Percentiles rank a stretch among this genome's conserved stretches.
Conservation (phyloP, 225 moss, liverwort and hornwort species). For the Neckera pumila region DNA sequence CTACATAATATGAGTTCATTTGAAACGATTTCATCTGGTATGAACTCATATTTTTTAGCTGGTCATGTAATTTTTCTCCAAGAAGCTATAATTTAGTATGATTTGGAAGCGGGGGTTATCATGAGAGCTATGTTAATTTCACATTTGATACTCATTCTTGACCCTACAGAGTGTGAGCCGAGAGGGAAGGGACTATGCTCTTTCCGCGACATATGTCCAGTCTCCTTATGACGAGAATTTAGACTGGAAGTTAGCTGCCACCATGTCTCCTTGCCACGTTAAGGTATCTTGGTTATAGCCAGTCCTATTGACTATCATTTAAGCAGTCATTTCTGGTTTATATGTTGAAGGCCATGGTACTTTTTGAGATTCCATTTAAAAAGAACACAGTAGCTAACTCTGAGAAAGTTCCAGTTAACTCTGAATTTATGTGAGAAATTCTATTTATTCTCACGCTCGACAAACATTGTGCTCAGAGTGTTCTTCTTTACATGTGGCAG, state of each 20-base stretch:
- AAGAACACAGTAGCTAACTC: neutral
- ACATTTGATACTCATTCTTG: neutral
- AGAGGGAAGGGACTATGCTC: slow-evolving; percentile 84
- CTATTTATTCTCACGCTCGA: neutral
- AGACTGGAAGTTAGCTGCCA: slow-evolving; percentile 91
- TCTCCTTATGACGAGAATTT: slow-evolving; percentile 76
- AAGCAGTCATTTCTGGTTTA: neutral
- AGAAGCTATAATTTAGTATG: neutral
- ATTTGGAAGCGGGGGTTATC: neutral
- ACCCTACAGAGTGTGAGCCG: slow-evolving; percentile 87
- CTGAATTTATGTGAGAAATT: neutral
- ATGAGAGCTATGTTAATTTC: neutral
- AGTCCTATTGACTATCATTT: neutral
- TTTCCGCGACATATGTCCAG: slow-evolving; percentile 73
- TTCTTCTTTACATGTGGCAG: slow-evolving; percentile 24
- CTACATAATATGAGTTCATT: neutral
- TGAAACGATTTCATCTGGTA: neutral
- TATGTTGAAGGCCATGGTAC: neutral
- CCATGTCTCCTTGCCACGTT: slow-evolving; percentile 98
- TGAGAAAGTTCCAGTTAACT: neutral
- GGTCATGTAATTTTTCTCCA: neutral
- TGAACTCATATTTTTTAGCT: neutral
- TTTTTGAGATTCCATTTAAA: neutral
- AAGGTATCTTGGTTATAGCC: slow-evolving; percentile 47
- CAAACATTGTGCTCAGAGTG: neutral